Evolutionary conservation across 176 grass and related monocot genomes (phyloP), one percentile per base, ranked within the genome.

Genomic region (Themeda triandra): DNA sequence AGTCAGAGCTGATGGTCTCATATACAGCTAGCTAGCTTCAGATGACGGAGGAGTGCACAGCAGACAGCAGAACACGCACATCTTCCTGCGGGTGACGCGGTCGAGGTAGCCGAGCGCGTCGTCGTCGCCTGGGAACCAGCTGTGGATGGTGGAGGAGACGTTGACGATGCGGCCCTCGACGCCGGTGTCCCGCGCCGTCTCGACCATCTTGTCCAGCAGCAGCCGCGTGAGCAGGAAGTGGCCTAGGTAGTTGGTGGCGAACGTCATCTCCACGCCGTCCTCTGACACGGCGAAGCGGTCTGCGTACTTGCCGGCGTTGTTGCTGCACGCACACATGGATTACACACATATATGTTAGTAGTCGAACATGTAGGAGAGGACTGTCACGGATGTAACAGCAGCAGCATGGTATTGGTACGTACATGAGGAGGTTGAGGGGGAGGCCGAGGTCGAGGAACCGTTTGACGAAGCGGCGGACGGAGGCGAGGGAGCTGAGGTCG

Each of bases 201-300:
- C 93, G 19, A 69, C 90, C 93, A 99, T 99, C 90, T 87, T 88
- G 44, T 82, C 76, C 37, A 92, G 75, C 32, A 99, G 86, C 68
- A 96, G 84, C 45, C 85, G 71, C 11, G 96, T 96, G 71, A 99
- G 84, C 81, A 99, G 54, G 87, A 99, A 99, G 67, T 99, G 96
- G 2, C 94, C 94, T 8, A 99, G 45, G 82, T 99, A 99, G 69
- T 99, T 99, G 28, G 96, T 96, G 37, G 93, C 96, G 78, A 99
- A 99, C 65, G 93, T 99, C 93, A 92, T 96, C 93, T 99, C 96
- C 29, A 99, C 80, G 4, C 93, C 93, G 81, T 96, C 93, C 83
- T 99, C 93, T 18, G 93, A 88, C 46, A 96, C 46, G 63, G 91
- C 88, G 44, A 92, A 76, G 0, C 89, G 69, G 75, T 94, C 87